Evolutionary conservation across 1,284 basidiomycete species (phyloP), one percentile per base, ranked within the genome.

Genomic region (Pyrrhoderma noxium): DNA sequence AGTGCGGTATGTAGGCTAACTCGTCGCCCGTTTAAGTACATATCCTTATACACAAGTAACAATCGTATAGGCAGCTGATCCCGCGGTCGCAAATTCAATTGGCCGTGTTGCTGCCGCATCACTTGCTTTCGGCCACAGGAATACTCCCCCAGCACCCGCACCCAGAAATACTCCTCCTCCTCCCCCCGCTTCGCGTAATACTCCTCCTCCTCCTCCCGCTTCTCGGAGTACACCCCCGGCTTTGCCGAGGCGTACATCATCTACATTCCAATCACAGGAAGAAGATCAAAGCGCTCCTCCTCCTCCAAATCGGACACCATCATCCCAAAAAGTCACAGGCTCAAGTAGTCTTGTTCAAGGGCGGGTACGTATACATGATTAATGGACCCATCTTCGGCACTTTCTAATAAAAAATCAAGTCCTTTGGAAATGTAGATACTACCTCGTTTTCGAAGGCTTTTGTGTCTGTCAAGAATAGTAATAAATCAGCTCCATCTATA

Each of bases 351-450:
- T 54, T 38, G 36, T 54, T 16, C 16, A 37, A 35, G 19, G 31
- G 1, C 35, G 19, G 9, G 47, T 53, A 22, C 22, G 46, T 47
- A 19, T 22, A 19, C 27, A 13, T 14, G 31, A 27, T n/a, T n/a
- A n/a, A 22, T 23, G 13, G 21, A n/a, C n/a, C 21, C 21, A 22
- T 25, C 43, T 8, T 48, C 21, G 18, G 7, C 8, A 13, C 38
- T 2, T 35, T 49, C 11, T 13, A 8, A 47, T 39, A 5, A 18
- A 22, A 22, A 3, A 27, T 35, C 39, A 59, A 82, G 80, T 75
- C 70, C 72, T 72, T 82, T 52, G 79, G 79, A 21, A 72, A 77
- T 58, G 69, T 82, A 9, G 78, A 82, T 61, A 72, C 74, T 36
- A 70, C 76, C 0, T 81, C 80, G 2, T 63, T 70, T 13, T 73